Base-by-base conservation (phyloP, 2,329 filamentous ascomycete species). In the Amesomyces nigricolor region DNA sequence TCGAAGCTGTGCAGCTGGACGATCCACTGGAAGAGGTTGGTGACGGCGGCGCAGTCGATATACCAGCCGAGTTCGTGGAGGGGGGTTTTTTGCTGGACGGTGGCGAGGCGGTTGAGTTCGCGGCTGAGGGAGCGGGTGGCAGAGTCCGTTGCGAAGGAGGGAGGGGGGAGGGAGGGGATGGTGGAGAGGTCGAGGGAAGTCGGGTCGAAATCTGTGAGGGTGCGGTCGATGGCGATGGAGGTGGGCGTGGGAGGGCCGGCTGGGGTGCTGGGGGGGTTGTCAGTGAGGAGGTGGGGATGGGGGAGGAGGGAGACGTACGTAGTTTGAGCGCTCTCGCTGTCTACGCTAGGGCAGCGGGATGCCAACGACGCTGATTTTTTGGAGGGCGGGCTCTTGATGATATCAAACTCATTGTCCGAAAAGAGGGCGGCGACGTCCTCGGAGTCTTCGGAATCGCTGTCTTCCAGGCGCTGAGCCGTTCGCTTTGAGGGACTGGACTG, bases 11-110 rank as follows among this genome's bases (percentile, higher is more conserved):
- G 91, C 1, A 96, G 74, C 68, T 96, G 88, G 5, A 95, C 84
- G 56, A 95, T 90, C 91, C 91, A 95, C 65, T 95, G 90, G 65
- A 94, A 96, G 59, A 91, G 77, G 64, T 91, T 95, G 19, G 74
- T 79, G 38, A 91, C 74, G 48, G 81, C 79, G 5, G 75, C 72
- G 47, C 78, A 76, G 64, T 95, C 81, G 53, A 95, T 84, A 65
- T 89, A 90, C 90, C 91, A 96, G 14, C 91, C 91, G 0, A 95
- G 78, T 57, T 87, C 80, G 57, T 85, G 78, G 1, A 81, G 67
- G 0, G 82, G 78, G 1, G 78, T 82, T 10, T 68, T 73, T 1
- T 79, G 69, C 66, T 96, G 91, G 1, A 84, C 70, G 56, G 81
- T 80, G 35, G 88, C 72, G 0, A 91, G 73, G 8, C 77, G 75